Conservation (phyloP, 2,329 filamentous ascomycete genomes). For the Cucurbitaria berberidis region DNA sequence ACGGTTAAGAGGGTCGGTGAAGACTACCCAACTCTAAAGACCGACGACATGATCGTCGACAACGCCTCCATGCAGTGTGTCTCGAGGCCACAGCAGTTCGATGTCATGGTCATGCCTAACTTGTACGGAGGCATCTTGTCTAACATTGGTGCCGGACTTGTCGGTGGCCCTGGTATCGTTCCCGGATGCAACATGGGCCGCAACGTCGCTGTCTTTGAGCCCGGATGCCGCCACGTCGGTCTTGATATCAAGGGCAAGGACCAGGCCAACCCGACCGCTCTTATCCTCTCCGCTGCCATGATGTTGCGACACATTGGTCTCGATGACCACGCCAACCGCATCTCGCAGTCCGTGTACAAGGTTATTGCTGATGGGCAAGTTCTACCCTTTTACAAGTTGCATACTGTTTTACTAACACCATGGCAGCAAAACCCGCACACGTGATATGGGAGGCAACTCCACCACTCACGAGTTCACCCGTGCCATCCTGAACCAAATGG, state of each 20-base stretch:
- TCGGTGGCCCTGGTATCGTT: conserved; percentile 95
- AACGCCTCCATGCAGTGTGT: conserved; percentile 99
- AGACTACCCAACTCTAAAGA: conserved; percentile 94
- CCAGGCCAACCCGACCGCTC: conserved; percentile 95
- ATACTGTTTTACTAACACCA: conserved; percentile 35
- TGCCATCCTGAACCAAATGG: conserved; percentile 95
- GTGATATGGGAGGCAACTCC: conserved; percentile 91
- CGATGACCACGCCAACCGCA: conserved; percentile 97
- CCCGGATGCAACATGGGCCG: conserved; percentile 99
- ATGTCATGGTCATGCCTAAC: conserved; percentile 99
- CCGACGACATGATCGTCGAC: conserved; percentile 99
- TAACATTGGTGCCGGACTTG: conserved; percentile 97
- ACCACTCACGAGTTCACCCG: conserved; percentile 95
- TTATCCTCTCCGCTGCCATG: conserved; percentile 96
- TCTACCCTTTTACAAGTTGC: not conserved
- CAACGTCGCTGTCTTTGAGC: conserved; percentile 97
- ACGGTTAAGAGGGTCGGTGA: conserved; percentile 93
- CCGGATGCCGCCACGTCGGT: conserved; percentile 98
- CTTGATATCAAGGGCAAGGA: conserved; percentile 99
- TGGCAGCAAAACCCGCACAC: conserved; percentile 79
- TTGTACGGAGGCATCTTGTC: conserved; percentile 98
- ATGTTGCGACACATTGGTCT: conserved; percentile 95
- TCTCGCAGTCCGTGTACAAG: conserved; percentile 84
- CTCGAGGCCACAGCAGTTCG: conserved; percentile 94
- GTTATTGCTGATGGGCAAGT: conserved; percentile 88